A percentile compares a stretch with the other conserved stretches of the same genome.
Conservation (phyloP, 2,329 filamentous ascomycete genomes). For the Penicillium sp. region DNA sequence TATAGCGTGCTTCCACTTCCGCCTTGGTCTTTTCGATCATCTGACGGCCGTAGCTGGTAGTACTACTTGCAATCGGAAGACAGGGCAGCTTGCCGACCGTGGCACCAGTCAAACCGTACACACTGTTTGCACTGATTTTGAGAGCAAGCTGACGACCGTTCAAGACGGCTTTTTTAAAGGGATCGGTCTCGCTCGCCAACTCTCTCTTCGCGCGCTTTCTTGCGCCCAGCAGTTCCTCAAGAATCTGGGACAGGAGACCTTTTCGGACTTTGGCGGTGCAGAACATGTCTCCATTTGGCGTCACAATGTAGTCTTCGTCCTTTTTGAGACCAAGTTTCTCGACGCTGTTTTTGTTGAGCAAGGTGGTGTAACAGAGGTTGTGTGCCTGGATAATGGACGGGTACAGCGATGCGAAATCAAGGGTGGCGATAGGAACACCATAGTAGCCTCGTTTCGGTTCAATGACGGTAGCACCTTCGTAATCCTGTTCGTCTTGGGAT, state of each 20-base stretch:
- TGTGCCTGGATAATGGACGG: slow-evolving; percentile 99
- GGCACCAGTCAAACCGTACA: slow-evolving; percentile 95
- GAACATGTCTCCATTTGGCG: slow-evolving; percentile 92
- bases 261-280: slow-evolving; percentile 87
- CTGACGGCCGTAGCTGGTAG: slow-evolving; percentile 92
- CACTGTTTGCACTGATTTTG: slow-evolving; percentile 96
- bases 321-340: slow-evolving; percentile 78
- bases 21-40: slow-evolving; percentile 99
- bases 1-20: slow-evolving; percentile 91
- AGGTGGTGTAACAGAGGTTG: slow-evolving; percentile 95
- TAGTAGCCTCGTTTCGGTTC: slow-evolving; percentile 94
- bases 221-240: slow-evolving; percentile 88
- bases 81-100: slow-evolving; percentile 95
- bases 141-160: slow-evolving; percentile 95
- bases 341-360: slow-evolving; percentile 76
- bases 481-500: slow-evolving; percentile 79
- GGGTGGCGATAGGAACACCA: slow-evolving; percentile 89
- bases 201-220: slow-evolving; percentile 95
- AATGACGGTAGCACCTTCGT: slow-evolving; percentile 97
- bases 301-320: slow-evolving; percentile 94
- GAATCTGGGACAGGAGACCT: slow-evolving; percentile 88
- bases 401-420: slow-evolving; percentile 98
- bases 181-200: slow-evolving; percentile 82
- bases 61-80: slow-evolving; percentile 92
- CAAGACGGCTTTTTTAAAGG: slow-evolving; percentile 96